These are phyloP conservation scores for Raphanus hybrid DNA, from an alignment of 441 rosid species.

Conservation along the genomic window DNA sequence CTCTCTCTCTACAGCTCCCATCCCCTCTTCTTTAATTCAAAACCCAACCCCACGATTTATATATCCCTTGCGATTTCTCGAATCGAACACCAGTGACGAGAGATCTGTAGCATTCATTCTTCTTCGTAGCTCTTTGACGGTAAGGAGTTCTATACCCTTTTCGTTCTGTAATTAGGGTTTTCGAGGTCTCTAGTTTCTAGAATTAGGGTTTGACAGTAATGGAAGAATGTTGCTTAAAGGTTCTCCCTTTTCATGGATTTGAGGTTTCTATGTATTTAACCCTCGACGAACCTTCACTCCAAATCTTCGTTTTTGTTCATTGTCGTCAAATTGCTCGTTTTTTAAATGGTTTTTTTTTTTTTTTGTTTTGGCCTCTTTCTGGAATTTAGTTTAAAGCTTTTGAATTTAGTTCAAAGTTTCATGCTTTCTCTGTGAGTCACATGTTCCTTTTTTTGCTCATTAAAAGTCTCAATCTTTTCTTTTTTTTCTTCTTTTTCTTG, in stretches of 20 bases:
- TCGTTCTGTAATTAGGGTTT: constrained; percentile 15
- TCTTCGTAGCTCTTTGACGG: neutral
- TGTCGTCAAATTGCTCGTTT: constrained; percentile 36
- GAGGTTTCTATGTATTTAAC: constrained; percentile 29
- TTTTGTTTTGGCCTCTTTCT: constrained; percentile 23
- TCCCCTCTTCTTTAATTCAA: constrained; percentile 12
- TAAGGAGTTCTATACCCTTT: constrained; percentile 7
- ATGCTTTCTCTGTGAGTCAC: constrained; percentile 58
- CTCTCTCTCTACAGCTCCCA: neutral
- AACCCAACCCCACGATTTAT: neutral
- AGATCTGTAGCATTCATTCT: neutral
- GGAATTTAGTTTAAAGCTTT: constrained; percentile 40
- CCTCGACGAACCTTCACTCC: constrained; percentile 49
- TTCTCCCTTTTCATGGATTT: constrained; percentile 14
- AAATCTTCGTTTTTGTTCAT: constrained; percentile 23
- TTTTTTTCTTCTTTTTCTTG: constrained; percentile 20
- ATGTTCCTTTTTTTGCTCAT: constrained; percentile 24
- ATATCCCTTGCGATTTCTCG: neutral
- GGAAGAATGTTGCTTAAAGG: constrained; percentile 26
- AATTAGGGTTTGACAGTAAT: constrained; percentile 14
- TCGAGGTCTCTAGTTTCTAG: neutral
- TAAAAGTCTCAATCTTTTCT: constrained; percentile 13
- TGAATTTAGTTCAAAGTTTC: constrained; percentile 44
- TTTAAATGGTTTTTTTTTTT: neutral
- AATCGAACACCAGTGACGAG: neutral